A percentile compares a stretch with the other conserved stretches of the same genome.
Evolutionary conservation across 148 eudicot species (phyloP).

Genomic region (Arbutus unedo): DNA sequence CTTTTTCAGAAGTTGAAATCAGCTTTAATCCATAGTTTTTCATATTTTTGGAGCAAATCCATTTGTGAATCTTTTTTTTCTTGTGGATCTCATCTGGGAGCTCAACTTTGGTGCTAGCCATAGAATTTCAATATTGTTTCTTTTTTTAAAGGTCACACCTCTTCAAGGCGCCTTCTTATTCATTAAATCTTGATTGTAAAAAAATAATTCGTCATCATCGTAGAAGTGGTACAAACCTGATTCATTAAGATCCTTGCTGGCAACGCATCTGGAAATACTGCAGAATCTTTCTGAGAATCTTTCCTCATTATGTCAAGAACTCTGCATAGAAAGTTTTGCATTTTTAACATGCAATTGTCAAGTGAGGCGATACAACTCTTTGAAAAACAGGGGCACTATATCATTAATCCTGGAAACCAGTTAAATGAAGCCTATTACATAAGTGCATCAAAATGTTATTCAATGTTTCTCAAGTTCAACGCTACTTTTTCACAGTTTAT

Average conservation of each 20-base stretch:
- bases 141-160: background rate
- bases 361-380: constrained; percentile 1
- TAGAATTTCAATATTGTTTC: background rate
- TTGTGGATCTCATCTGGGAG: background rate
- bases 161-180: background rate
- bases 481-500: background rate
- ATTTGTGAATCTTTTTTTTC: background rate
- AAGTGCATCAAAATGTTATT: background rate
- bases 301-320: constrained; percentile 73
- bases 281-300: constrained; percentile 83
- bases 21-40: background rate
- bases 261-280: constrained; percentile 54
- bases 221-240: constrained; percentile 48
- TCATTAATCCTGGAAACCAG: background rate
- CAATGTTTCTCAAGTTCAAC: constrained; percentile 4
- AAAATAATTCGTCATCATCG: background rate
- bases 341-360: constrained; percentile 10
- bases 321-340: constrained; percentile 40
- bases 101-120: background rate
- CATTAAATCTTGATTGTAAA: background rate
- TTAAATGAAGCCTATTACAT: background rate
- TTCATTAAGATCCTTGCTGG: constrained; percentile 61
- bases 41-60: background rate
- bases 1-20: background rate
- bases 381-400: background rate